Evolutionary conservation across 192 early-diverging fungal genomes (phyloP), one percentile per base, ranked within the genome.

Genomic region (Coemansia sp.): DNA sequence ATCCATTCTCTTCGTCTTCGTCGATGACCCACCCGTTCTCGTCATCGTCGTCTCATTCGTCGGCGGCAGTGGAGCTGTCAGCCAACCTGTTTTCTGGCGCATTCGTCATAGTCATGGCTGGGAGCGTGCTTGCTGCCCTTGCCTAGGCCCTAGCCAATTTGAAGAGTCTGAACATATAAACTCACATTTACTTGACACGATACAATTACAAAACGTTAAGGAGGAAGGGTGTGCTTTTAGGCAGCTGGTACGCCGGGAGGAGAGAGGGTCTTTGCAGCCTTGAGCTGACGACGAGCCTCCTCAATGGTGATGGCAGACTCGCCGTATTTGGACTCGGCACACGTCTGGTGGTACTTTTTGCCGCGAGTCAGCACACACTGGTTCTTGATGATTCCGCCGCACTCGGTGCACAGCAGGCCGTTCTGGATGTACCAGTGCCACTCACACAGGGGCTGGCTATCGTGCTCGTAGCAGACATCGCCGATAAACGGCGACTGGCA

Each of bases 341-440:
- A 83, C 1, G 57, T 6, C 58, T 78, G 76, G 49, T 83, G 81
- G 36, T 83, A 83, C 59, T 83, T 83, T 59, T 78, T 78, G 65
- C 76, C 76, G 3, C 81, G 69, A 7, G 81, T 83, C 65, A 83
- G 22, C 62, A 83, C 81, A 15, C 81, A 83, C 47, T 78, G 81
- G 62, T 69, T 72, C 63, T 75, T 77, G 59, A 83, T 83, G 45
- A 74, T 83, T 31, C 72, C 76, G 53, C 81, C 81, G 37, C 81
- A 83, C 66, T 83, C 81, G 6, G 76, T 57, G 49, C 82, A 84
- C 56, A 84, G 60, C 24, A 74, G 67, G 6, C 82, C 82, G 54
- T 79, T 78, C 67, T 84, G 82, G 27, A 76, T 77, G 35, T 79
- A 77, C 82, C 82, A 84, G 51, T 84, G 82, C 77, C 82, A 79